These are phyloP conservation scores for Microdochium trichocladiopsis DNA, from an alignment of 2,329 filamentous ascomycete genomes.

Conservation along the genomic window DNA sequence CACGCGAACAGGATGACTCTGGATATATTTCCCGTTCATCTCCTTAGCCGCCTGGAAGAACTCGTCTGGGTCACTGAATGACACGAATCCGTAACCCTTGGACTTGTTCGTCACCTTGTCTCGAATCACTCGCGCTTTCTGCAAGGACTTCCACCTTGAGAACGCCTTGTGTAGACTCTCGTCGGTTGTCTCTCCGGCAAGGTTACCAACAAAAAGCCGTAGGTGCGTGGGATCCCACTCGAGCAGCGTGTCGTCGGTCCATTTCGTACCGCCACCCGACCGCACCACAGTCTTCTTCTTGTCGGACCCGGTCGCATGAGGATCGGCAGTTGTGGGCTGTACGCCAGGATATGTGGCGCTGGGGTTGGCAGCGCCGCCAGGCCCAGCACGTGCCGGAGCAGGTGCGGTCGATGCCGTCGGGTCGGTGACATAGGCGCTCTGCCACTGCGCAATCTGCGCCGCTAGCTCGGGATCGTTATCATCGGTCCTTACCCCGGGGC, in stretches of 20 bases:
- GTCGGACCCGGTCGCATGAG: conserved; percentile 31
- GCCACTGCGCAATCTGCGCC: conserved; percentile 90
- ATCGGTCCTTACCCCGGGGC: conserved; percentile 22
- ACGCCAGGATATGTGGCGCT: conserved; percentile 37
- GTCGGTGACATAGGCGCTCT: conserved; percentile 68
- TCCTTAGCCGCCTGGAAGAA: conserved; percentile 95
- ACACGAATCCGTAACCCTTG: conserved; percentile 94
- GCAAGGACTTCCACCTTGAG: conserved; percentile 75
- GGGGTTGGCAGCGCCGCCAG: conserved; percentile 23
- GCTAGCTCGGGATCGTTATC: conserved; percentile 73
- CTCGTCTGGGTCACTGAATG: conserved; percentile 90
- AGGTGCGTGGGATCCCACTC: conserved; percentile 97
- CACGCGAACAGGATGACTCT: conserved; percentile 86
- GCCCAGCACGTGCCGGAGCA: conserved; percentile 29
- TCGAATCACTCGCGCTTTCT: conserved; percentile 87
- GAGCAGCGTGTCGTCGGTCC: conserved; percentile 80
- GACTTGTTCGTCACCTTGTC: conserved; percentile 96
- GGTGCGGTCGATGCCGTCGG: conserved; percentile 24
- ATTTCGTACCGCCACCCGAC: conserved; percentile 83
- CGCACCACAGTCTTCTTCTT: conserved; percentile 84
- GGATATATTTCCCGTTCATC: conserved; percentile 99
- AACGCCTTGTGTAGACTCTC: conserved; percentile 94
- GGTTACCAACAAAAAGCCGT: conserved; percentile 91
- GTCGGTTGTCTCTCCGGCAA: conserved; percentile 95
- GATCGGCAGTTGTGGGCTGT: conserved; percentile 18